These are phyloP conservation scores for Cystobasidium onofrii DNA, from an alignment of 768 basidiomycete species.

Conservation along the genomic window DNA sequence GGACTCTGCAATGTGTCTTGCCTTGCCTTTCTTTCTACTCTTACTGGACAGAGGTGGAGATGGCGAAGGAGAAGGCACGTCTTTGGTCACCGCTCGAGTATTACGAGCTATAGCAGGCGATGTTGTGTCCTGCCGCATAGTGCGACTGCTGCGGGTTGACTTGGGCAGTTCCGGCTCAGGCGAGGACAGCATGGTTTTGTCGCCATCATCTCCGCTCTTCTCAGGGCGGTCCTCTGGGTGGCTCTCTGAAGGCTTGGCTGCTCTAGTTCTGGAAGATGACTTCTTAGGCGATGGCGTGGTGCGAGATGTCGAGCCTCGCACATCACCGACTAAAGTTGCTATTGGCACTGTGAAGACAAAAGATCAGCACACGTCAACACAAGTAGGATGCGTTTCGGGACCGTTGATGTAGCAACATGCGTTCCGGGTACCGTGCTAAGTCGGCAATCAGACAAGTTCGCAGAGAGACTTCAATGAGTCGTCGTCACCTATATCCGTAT, in stretches of 20 bases:
- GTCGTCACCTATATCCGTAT: no score
- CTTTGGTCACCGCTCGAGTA: not conserved
- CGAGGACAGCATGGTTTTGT: not conserved
- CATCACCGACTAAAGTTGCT: not conserved
- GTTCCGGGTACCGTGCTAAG: no score
- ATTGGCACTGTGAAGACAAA: not conserved
- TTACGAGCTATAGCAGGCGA: not conserved
- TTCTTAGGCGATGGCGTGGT: not conserved
- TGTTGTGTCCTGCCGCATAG: not conserved
- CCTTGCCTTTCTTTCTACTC: not conserved
- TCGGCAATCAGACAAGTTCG: no score
- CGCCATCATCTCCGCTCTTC: not conserved
- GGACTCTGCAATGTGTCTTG: not conserved
- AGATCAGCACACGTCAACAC: not conserved
- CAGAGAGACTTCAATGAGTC: no score
- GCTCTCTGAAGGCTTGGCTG: no score
- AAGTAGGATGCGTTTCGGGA: no score
- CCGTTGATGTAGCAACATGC: no score
- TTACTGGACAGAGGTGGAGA: not conserved
- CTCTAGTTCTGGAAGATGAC: not conserved
- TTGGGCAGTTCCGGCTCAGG: not conserved
- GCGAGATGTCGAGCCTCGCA: not conserved
- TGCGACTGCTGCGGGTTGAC: not conserved
- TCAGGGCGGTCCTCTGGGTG: not conserved
- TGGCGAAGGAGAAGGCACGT: not conserved